Conservation (phyloP, 106 monocot genomes). For the Gastrodia elata region DNA sequence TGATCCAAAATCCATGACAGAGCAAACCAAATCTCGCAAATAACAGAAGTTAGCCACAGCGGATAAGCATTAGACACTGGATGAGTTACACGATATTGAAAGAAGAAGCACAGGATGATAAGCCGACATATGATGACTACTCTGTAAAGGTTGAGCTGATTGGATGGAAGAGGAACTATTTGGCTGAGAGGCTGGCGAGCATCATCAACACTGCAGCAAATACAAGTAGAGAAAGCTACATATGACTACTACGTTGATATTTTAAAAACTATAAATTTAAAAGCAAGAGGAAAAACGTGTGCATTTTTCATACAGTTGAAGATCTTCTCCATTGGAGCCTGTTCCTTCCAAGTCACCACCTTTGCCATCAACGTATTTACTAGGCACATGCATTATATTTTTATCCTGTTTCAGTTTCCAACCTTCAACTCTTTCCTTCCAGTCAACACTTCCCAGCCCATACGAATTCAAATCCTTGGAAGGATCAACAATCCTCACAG, state of each 20-base stretch:
- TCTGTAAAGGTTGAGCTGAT: conserved; percentile 71
- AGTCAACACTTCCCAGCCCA: conserved; percentile 80
- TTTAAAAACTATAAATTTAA: background rate
- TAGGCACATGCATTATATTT: conserved; percentile 61
- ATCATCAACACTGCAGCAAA: conserved; percentile 64
- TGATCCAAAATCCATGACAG: conserved; percentile 89
- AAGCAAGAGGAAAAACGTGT: background rate
- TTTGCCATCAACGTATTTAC: conserved; percentile 66
- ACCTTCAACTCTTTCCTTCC: conserved; percentile 95
- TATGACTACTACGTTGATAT: background rate
- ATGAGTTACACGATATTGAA: conserved; percentile 86
- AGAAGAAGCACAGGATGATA: conserved; percentile 79
- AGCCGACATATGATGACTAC: conserved; percentile 80
- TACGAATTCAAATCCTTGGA: conserved; percentile 95
- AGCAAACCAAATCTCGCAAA: conserved; percentile 95
- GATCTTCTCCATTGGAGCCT: conserved; percentile 87
- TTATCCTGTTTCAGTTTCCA: conserved; percentile 93
- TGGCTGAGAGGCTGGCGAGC: conserved; percentile 70
- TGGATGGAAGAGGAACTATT: conserved; percentile 59
- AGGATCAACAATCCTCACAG: conserved; percentile 92
- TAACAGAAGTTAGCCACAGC: conserved; percentile 80
- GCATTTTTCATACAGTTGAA: conserved; percentile 59
- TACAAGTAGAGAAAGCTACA: background rate
- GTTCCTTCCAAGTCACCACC: conserved; percentile 96
- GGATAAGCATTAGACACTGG: conserved; percentile 66